Conservation (phyloP, 1,284 basidiomycete genomes). For the Rhodotorula glutinis region DNA sequence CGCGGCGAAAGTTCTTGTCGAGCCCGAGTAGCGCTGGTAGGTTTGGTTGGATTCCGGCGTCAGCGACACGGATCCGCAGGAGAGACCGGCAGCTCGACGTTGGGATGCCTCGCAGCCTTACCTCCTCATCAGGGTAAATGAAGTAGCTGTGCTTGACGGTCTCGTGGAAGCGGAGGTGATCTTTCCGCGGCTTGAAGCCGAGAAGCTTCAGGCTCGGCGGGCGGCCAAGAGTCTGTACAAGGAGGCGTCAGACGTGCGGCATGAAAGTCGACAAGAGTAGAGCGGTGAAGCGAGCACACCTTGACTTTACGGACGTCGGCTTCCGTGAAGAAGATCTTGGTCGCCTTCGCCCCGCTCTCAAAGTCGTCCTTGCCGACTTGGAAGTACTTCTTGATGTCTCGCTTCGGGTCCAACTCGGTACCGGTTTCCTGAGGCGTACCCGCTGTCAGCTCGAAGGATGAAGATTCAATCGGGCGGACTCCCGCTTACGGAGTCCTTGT, state of each 20-base stretch:
- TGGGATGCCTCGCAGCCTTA: slow-evolving; percentile 47
- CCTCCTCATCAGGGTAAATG: slow-evolving; percentile 87
- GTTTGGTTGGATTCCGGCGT: not conserved
- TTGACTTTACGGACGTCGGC: slow-evolving; percentile 79
- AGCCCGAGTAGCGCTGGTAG: slow-evolving; percentile 72
- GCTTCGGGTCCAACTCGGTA: slow-evolving; percentile 39
- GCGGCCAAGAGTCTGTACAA: slow-evolving; percentile 22
- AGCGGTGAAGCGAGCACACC: slow-evolving; percentile 23
- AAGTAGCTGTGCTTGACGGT: slow-evolving; percentile 89
- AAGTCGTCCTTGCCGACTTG: slow-evolving; percentile 42
- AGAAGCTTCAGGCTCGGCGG: slow-evolving; percentile 73
- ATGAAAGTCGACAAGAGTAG: too few relatives aligned
- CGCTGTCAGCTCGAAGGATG: not conserved
- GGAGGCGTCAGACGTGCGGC: too few relatives aligned
- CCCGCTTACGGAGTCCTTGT: slow-evolving; percentile 67
- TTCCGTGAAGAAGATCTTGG: slow-evolving; percentile 74
- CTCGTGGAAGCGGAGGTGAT: slow-evolving; percentile 72
- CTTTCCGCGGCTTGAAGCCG: slow-evolving; percentile 70
- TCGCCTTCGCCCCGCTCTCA: slow-evolving; percentile 24
- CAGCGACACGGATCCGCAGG: too few relatives aligned
- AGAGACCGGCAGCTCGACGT: not conserved
- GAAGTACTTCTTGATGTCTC: slow-evolving; percentile 49
- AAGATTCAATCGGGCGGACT: too few relatives aligned
- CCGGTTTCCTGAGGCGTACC: slow-evolving; percentile 23
- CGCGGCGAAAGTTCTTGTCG: slow-evolving; percentile 84